Evolutionary conservation across 2,329 filamentous ascomycete species (phyloP).

Genomic region (Monosporascus sp.): DNA sequence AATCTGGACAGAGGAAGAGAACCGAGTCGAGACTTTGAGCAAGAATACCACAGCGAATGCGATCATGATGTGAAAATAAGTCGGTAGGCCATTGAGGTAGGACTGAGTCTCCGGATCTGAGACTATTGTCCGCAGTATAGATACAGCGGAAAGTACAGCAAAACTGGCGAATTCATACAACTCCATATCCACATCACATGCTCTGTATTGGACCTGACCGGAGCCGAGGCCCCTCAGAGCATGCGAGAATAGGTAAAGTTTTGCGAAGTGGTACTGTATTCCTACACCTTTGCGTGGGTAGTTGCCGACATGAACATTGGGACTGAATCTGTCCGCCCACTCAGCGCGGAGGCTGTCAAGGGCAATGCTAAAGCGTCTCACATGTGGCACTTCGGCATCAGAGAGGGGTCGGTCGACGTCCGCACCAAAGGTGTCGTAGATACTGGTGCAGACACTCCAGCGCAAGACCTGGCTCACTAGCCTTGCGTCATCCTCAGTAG

Average conservation of each 20-base stretch:
- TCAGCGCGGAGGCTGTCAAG: conserved; percentile 18
- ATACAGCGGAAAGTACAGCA: conserved; percentile 18
- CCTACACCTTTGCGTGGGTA: conserved; percentile 27
- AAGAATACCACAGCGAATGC: conserved; percentile 24
- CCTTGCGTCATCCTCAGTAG: conserved; percentile 9
- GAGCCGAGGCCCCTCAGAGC: conserved; percentile 21
- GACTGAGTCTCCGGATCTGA: conserved; percentile 18
- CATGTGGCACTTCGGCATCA: conserved; percentile 8
- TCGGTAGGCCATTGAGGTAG: conserved; percentile 21
- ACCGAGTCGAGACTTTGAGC: conserved; percentile 17
- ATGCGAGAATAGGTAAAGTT: conserved; percentile 28
- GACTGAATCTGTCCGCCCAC: conserved; percentile 16
- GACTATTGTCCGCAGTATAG: conserved; percentile 18
- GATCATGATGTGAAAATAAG: conserved; percentile 26
- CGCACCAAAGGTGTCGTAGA: conserved; percentile 10
- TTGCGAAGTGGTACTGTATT: conserved; percentile 30
- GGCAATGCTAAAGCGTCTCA: conserved; percentile 14
- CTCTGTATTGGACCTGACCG: background rate
- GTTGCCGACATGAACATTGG: conserved; percentile 25
- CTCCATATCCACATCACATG: conserved; percentile 9
- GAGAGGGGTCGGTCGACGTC: conserved; percentile 10
- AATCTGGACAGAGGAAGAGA: conserved; percentile 7
- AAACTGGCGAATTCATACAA: conserved; percentile 21
- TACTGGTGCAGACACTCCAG: conserved; percentile 8
- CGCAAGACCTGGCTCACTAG: conserved; percentile 13